Base-by-base conservation (phyloP, 768 basidiomycete species). In the Neoboletus brunneissimus region DNA sequence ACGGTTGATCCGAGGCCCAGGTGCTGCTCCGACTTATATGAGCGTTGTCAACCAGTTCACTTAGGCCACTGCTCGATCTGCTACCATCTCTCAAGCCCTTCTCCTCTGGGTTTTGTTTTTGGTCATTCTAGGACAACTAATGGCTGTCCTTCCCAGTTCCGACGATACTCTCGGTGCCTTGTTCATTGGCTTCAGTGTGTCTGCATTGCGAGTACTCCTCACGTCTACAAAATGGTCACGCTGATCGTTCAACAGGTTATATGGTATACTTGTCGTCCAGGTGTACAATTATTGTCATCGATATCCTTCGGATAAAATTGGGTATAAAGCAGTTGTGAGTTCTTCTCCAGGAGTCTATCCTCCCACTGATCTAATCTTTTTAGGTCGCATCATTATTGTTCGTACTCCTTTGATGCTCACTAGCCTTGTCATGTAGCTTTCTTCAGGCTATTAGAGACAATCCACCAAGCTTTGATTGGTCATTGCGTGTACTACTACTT, bases 111-210 rank as follows among this genome's bases (percentile, higher is more conserved):
- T 40, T 35, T 51, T 29, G 10, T 25, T 48, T 50, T 52, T 43
- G 49, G 34, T 48, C 42, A 18, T 43, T 32, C 41, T 48, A 27
- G 54, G 13, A 20, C 44, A 47, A 52, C 31, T 52, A 29, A 71
- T 72, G 71, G 6, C 12, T 20, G 1, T 32, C 23, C 11, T 49
- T 48, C 42, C 62, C 15, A 67, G 45, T 41, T 62, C 80, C 53
- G 67, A 75, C 65, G 77, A 74, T 61, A 86, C 86, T 1, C 76
- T 87, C 18, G 86, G 86, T 35, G 84, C 85, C 16, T 69, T 81
- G 42, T 79, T 86, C 58, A 64, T 85, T 44, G 86, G 86, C 32
- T 85, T 84, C 57, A 76, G 79, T 1, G 68, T 76, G 40, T 79
- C 86, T 20, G 62, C 68, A 40, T 38, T 67, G 76, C 65, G 48